Percentiles rank a stretch among this genome's conserved stretches.
Conservation (phyloP, 2,329 filamentous ascomycete genomes). For the Ophidiomyces ophidiicola region DNA sequence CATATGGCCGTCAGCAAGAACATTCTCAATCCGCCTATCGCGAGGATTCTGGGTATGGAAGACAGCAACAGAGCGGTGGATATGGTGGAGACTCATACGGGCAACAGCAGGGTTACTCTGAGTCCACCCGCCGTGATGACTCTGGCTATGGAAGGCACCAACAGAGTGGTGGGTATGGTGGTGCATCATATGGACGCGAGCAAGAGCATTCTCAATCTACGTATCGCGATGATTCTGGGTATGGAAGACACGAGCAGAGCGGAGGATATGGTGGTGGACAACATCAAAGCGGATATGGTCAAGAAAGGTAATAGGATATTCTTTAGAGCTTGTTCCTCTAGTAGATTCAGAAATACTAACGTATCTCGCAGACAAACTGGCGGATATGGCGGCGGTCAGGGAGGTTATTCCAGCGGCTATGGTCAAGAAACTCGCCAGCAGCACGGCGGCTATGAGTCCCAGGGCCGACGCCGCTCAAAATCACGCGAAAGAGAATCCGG, state of each 20-base stretch:
- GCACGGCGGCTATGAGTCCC: not conserved
- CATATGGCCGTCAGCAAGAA: constrained; percentile 2
- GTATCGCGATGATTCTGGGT: not conserved
- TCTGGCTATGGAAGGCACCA: constrained; percentile 2
- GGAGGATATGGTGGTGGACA: constrained; percentile 1
- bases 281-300: constrained; percentile 1
- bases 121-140: not conserved
- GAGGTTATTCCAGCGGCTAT: constrained; percentile 11
- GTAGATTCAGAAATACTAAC: not conserved
- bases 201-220: constrained; percentile 1
- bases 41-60: not conserved
- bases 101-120: constrained; percentile 6
- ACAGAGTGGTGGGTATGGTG: not conserved
- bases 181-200: constrained; percentile 4
- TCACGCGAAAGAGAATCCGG: constrained; percentile 12
- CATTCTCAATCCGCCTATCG: not conserved
- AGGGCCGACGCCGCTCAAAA: constrained; percentile 7
- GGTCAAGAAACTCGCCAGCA: constrained; percentile 9
- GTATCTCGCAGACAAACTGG: not conserved
- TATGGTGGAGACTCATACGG: not conserved
- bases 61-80: not conserved
- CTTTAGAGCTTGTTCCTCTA: not conserved
- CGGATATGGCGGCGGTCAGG: constrained; percentile 7
- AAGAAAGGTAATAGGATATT: not conserved
- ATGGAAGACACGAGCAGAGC: not conserved